These are phyloP conservation scores for Esteya vermicola DNA, from an alignment of 2,329 filamentous ascomycete species.

Conservation along the genomic window DNA sequence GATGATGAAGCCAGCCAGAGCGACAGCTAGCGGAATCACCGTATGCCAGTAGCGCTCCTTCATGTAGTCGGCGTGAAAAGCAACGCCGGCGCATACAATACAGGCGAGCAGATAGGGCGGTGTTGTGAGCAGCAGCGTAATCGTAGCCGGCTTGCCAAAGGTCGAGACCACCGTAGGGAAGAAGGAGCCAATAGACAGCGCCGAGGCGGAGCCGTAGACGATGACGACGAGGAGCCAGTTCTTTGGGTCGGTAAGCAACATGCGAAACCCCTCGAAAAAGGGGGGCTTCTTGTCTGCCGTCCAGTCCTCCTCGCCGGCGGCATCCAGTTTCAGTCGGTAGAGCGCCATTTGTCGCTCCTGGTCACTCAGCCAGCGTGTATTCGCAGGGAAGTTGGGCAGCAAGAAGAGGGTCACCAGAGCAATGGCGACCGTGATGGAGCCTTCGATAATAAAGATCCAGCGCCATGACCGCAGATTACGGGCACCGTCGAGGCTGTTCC, in stretches of 20 bases:
- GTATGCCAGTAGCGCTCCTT: constrained; percentile 61
- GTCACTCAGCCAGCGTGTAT: constrained; percentile 28
- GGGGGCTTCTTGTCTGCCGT: constrained; percentile 39
- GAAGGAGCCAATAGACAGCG: constrained; percentile 50
- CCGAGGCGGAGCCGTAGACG: constrained; percentile 40
- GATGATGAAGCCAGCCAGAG: constrained; percentile 52
- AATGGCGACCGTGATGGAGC: constrained; percentile 5
- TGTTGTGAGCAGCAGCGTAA: constrained; percentile 47
- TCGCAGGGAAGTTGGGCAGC: constrained; percentile 44
- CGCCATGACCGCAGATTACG: constrained; percentile 7
- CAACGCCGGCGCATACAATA: constrained; percentile 48
- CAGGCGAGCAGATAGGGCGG: constrained; percentile 52
- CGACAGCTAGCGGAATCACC: constrained; percentile 43
- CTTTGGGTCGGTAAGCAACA: constrained; percentile 38
- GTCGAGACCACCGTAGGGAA: constrained; percentile 54
- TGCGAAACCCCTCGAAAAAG: constrained; percentile 35
- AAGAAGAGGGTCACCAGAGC: constrained; percentile 18
- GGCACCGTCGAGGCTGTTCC: constrained; percentile 31
- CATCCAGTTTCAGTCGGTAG: constrained; percentile 26
- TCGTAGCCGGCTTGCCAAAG: constrained; percentile 44
- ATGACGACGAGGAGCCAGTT: constrained; percentile 44
- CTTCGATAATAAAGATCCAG: constrained; percentile 10
- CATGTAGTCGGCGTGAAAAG: constrained; percentile 56
- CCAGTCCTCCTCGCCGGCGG: constrained; percentile 49
- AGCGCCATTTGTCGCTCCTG: constrained; percentile 28